Evolutionary conservation across 192 early-diverging fungal species (phyloP), one percentile per base, ranked within the genome.

Genomic region (Phycomyces nitens): DNA sequence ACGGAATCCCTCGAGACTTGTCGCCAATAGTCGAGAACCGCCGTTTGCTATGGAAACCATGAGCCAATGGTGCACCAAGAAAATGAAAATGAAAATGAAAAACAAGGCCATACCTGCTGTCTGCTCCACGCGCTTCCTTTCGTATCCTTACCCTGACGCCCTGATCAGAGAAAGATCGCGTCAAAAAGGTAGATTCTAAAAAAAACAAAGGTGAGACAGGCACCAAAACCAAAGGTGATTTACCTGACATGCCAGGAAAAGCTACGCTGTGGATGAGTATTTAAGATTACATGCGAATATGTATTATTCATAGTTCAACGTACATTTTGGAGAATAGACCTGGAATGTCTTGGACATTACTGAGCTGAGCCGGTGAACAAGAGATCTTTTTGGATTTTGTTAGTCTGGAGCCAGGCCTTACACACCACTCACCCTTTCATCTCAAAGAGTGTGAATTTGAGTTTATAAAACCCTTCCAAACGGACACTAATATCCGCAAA

Each of bases 401-500:
- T 68, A 55, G 21, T 21, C 15, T 11, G 14, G 16, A 47, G 24
- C 42, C 3, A 47, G 21, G 41, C 18, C 34, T 29, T 51, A 14
- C 8, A 42, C 14, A 14, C 41, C 2, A 34, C 56, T 73, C 82
- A 85, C 83, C 82, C 86, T 47, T 82, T 82, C 61, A 97, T 95
- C 71, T 95, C 92, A 78, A 91, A 97, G 34, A 97, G 72, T 52
- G 89, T 90, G 64, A 97, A 94, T 84, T 81, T 87, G 57, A 93
- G 79, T n/a, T 84, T 71, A 69, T 89, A 92, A 20, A 77, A 77
- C 9, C 95, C 95, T 65, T 97, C 95, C 74, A 93, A 88, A 10
- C 95, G 77, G n/a, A 95, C 90, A n/a, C 90, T 92, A 10, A 97
- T 78, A 72, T 97, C 95, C 14, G 95, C 89, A 73, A 97, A 97